Base-by-base conservation (phyloP, 345 rosid species). In the Lumnitzera littorea region DNA sequence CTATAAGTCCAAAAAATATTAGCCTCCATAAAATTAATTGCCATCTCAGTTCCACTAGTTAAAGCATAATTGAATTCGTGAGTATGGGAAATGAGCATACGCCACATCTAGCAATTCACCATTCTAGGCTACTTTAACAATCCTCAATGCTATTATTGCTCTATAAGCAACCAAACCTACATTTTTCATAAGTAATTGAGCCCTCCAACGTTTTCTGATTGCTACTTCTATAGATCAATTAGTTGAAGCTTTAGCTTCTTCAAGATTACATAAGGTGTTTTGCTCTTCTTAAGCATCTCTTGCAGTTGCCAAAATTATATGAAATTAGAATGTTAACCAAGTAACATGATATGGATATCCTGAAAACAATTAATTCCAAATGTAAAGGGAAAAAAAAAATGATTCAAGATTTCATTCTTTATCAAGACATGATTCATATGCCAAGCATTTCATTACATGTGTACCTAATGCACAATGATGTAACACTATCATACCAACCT, bases 81-180 rank as follows among this genome's bases (percentile, higher is more conserved):
- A 77, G 69, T 77, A 76, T 8, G 71, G 64, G 24, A 67, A 67
- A 64, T 60, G 67, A 13, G 78, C 46, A 6, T 50, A 70, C 3
- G 74, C 73, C 1, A 15, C 74, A 8, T 78, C 76, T 10, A 65
- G 58, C 10, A 84, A 68, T 58, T 67, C 82, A 2, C 59, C 62
- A 59, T 49, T 50, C 51, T 61, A 60, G 36, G 87, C 82, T 68
- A 83, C 78, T 78, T 86, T 89, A 7, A 91, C 89, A 46, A 86
- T 88, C 68, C 79, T 74, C 9, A 83, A 76, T 12, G 91, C 83
- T 78, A 80, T 69, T 56, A 67, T 62, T 20, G 95, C 95, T 75
- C 78, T 94, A 76, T 86, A 91, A 13, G 82, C 71, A 17, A 87
- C 91, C 75, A 94, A 65, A 70, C 83, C 87, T 3, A 97, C 99